Evolutionary conservation across 139 green algal species (phyloP), one percentile per base, ranked within the genome.

Genomic region (Raphidocelis subcapitata): DNA sequence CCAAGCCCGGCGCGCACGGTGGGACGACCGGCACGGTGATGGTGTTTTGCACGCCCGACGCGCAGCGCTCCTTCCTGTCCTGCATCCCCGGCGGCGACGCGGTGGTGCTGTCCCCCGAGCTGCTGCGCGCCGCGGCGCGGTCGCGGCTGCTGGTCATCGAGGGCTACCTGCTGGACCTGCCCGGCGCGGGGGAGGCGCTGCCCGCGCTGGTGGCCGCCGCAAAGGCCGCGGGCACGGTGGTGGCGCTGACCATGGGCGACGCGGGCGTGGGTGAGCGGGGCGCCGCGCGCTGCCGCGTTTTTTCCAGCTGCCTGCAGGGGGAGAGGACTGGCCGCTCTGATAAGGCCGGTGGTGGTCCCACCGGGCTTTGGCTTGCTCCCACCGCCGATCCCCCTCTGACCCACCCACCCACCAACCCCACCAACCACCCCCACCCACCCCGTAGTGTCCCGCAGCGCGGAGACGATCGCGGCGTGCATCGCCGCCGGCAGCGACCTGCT

Each of bases 11-110:
- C 5, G 35, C 35, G 49, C 51, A n/a, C 49, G 52, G n/a, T 14
- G 46, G 49, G 14, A 65, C 77, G 49, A 94, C 87, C 12, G 94
- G 94, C 72, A 96, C 89, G 0, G 93, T 97, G 20, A 83, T 96
- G 28, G 94, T 98, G 29, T 79, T 98, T 23, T 96, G 91, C 23
- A 96, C 91, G 0, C 84, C 86, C 2, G 94, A 98, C 73, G 94
- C 93, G 12, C 89, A 98, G 80, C 84, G 94, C 35, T 94, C 88
- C 44, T 97, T 98, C 82, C 82, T 98, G 24, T 91, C 86, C 3
- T 96, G 94, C 81, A 86, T 89, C 51, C 74, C 79, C 49, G 77
- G 44, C 28, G 72, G 72, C 21, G 79, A 74, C 56, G 49, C 49
- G 12, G 28, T 84, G 54, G 35, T 72, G 29, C 31, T 95, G 56